Percentiles rank a stretch among this genome's conserved stretches.
Conservation (phyloP, 2,329 filamentous ascomycete genomes). For the Fusarium sp. region DNA sequence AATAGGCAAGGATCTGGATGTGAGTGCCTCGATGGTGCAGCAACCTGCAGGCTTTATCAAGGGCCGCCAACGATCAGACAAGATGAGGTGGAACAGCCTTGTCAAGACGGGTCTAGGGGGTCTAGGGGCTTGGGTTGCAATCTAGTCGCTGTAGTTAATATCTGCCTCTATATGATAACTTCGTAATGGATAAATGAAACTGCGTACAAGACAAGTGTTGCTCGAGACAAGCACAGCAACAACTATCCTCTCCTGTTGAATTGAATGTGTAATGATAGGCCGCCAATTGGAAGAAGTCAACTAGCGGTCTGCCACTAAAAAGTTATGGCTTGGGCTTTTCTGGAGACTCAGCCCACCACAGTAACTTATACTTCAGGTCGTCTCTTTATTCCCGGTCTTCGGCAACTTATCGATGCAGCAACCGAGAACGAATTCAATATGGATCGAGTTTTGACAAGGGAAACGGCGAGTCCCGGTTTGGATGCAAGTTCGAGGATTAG, state of each 20-base stretch:
- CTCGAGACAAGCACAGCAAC: slow-evolving; percentile 21
- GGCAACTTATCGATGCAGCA: slow-evolving; percentile 40
- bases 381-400: slow-evolving; percentile 10
- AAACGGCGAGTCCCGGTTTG: slow-evolving; percentile 13
- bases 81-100: slow-evolving; percentile 31
- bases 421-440: slow-evolving; percentile 26
- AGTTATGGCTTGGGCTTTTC: slow-evolving; percentile 19
- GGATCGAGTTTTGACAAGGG: slow-evolving; percentile 9
- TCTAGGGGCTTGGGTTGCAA: slow-evolving; percentile 23
- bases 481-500: background rate
- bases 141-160: slow-evolving; percentile 20
- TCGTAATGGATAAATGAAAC: background rate
- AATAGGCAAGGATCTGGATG: slow-evolving; percentile 43
- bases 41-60: slow-evolving; percentile 33
- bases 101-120: slow-evolving; percentile 29
- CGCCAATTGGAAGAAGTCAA: slow-evolving; percentile 52
- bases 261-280: slow-evolving; percentile 48
- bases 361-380: slow-evolving; percentile 27
- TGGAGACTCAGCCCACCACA: slow-evolving; percentile 36
- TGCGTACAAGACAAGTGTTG: background rate
- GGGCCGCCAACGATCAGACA: slow-evolving; percentile 38
- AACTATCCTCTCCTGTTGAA: slow-evolving; percentile 5
- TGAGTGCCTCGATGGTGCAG: slow-evolving; percentile 34
- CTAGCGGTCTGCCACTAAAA: slow-evolving; percentile 45
- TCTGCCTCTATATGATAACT: background rate